phyloP scores from a whole-genome alignment of 2,329 filamentous ascomycete genomes.

The Aspergillus calidoustus region DNA sequence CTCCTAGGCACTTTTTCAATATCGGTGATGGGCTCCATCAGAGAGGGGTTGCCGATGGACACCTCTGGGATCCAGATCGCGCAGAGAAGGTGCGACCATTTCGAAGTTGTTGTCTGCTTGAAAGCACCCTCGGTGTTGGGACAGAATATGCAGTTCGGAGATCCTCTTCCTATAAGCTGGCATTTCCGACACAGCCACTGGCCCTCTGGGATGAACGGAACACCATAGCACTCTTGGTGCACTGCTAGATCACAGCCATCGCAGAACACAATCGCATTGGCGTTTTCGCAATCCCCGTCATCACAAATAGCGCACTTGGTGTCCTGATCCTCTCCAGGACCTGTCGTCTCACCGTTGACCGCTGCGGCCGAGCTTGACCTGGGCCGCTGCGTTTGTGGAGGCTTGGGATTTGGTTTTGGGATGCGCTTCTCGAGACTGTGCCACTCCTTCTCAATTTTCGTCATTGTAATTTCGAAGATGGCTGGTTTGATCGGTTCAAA shows the following conservation, averaged over 20 bases:
- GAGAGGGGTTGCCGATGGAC: conserved; percentile 90
- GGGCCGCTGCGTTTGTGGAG: conserved; percentile 89
- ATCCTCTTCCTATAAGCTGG: conserved; percentile 88
- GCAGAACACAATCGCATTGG: conserved; percentile 98
- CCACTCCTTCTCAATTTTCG: conserved; percentile 99
- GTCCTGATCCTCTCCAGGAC: conserved; percentile 86
- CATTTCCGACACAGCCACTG: conserved; percentile 98
- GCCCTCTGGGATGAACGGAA: conserved; percentile 97
- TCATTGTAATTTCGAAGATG: conserved; percentile 96
- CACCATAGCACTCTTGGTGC: conserved; percentile 98
- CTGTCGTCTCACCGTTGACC: conserved; percentile 88
- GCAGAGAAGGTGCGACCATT: conserved; percentile 96
- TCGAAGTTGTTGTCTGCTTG: conserved; percentile 94
- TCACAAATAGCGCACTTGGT: conserved; percentile 98
- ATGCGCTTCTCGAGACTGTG: conserved; percentile 94
- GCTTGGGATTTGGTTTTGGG: conserved; percentile 94
- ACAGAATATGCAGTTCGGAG: conserved; percentile 96
- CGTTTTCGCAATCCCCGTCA: conserved; percentile 99
- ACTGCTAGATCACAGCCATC: conserved; percentile 97
- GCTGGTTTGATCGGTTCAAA: conserved; percentile 87
- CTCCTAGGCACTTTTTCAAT: conserved; percentile 96
- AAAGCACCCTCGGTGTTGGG: conserved; percentile 97
- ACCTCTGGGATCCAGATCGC: conserved; percentile 99
- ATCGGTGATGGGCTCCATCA: conserved; percentile 98
- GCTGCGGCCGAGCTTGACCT: conserved; percentile 92